Base-by-base conservation (phyloP, 495 filamentous ascomycete genomes). In the Penicillium taxi region DNA sequence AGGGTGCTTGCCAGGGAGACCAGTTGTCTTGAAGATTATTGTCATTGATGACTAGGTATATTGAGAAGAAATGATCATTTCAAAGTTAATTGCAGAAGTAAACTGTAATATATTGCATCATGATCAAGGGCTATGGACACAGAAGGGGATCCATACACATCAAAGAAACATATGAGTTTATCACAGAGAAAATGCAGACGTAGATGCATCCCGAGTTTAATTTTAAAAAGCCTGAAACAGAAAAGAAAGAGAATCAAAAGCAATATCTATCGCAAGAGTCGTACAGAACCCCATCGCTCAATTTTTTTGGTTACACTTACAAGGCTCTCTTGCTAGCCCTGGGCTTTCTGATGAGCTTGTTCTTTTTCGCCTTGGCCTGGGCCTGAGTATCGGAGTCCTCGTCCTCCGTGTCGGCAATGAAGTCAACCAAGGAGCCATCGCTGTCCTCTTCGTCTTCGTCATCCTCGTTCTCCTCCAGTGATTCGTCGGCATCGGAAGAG, bases 401-500 rank as follows among this genome's bases (percentile, higher is more conserved):
- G 2, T 67, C 63, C 25, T 69, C 66, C 5, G 59, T 58, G 32
- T 70, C 64, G 9, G 64, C 64, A 24, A 70, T 61, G 50, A 70
- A 70, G 38, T 70, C 59, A 11, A 47, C 63, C 50, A 70, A 53
- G 9, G 63, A 68, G 9, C 61, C 62, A 16, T 53, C 59, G 31
- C 63, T 66, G n/a, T 52, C 60, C 27, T 67, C 67, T 3, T 59
- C 55, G 9, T 64, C 60, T 17, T 66, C 64, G 12, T 68, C 60
- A 28, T 59, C 61, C 39, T 67, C 66, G 39, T 69, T 53, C 26
- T 61, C 63, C 18, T 67, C 62, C 6, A 61, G 48, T 1, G 64
- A 68, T 39, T 71, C 67, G 35, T 67, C 66, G 8, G 63, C 66
- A 35, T 70, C 66, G 7, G 66, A 67, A n/a, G 62, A 67, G 9